A percentile compares a stretch with the other conserved stretches of the same genome.
Evolutionary conservation across 2,329 filamentous ascomycete species (phyloP).

Genomic region (Arthrobotrys pseudoclavata): DNA sequence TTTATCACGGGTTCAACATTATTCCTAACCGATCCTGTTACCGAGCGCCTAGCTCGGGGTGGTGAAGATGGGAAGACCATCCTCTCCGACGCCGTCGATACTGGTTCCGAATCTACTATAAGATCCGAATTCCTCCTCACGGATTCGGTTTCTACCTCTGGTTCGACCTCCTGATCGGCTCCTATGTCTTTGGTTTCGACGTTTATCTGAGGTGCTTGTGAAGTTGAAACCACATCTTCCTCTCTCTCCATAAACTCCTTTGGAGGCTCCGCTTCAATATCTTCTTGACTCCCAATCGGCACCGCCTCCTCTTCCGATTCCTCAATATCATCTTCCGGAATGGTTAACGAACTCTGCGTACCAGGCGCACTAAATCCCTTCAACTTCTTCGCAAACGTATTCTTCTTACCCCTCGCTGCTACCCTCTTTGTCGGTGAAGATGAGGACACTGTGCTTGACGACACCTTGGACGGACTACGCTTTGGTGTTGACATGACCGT

Average conservation of each 20-base stretch:
- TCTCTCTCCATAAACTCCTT: constrained; percentile 64
- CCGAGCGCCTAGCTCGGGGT: constrained; percentile 1
- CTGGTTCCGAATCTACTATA: constrained; percentile 59
- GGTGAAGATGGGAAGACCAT: constrained; percentile 38
- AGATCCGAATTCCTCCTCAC: constrained; percentile 67
- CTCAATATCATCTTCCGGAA: constrained; percentile 61
- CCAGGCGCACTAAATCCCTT: constrained; percentile 72
- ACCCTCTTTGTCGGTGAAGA: constrained; percentile 69
- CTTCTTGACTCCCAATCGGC: constrained; percentile 1
- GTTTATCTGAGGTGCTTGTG: constrained; percentile 52
- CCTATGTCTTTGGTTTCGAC: constrained; percentile 61
- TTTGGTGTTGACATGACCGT: constrained; percentile 74
- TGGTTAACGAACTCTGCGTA: constrained; percentile 65
- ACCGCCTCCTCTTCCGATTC: constrained; percentile 64
- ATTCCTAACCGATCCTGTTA: constrained; percentile 18
- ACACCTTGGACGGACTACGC: constrained; percentile 56
- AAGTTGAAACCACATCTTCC: constrained; percentile 55
- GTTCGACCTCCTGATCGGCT: constrained; percentile 65
- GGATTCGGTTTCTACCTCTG: constrained; percentile 67
- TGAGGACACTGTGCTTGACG: constrained; percentile 28
- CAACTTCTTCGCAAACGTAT: constrained; percentile 63
- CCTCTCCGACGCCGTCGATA: constrained; percentile 3
- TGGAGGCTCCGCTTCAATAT: constrained; percentile 53
- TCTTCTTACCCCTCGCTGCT: constrained; percentile 66
- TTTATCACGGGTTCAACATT: background rate